phyloP scores from a whole-genome alignment of 208 protist genomes.

The Trypanosomatidae sp. region DNA sequence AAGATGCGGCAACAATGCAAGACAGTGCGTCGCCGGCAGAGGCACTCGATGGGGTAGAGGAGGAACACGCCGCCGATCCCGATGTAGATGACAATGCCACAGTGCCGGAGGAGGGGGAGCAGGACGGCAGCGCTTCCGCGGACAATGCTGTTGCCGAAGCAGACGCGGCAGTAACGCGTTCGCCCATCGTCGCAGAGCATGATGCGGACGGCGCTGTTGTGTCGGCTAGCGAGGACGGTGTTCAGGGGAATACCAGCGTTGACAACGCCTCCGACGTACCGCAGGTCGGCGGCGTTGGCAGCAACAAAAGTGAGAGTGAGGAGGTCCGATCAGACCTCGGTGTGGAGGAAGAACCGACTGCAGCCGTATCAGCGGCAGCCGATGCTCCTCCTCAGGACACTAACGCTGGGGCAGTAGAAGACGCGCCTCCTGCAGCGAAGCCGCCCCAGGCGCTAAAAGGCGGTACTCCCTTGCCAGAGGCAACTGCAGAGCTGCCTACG shows the following conservation, averaged over 20 bases:
- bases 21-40: neutral
- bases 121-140: neutral
- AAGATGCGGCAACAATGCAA: neutral
- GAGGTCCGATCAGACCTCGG: neutral
- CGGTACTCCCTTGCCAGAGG: neutral
- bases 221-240: neutral
- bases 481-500: neutral
- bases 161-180: neutral
- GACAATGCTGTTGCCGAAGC: neutral
- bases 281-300: neutral
- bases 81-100: too few species aligned
- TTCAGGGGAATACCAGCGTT: neutral
- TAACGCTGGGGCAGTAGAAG: neutral
- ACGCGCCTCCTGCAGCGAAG: neutral
- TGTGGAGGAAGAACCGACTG: neutral
- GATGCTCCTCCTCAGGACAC: neutral
- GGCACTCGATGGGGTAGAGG: neutral
- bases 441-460: neutral
- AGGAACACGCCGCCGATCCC: neutral
- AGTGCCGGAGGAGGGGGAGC: too few species aligned
- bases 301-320: neutral
- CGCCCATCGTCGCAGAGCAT: neutral
- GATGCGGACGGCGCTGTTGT: neutral
- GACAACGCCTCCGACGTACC: neutral
- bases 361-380: neutral